These are phyloP conservation scores for Candida succiphila DNA, from an alignment of 805 yeast genomes.

Conservation along the genomic window DNA sequence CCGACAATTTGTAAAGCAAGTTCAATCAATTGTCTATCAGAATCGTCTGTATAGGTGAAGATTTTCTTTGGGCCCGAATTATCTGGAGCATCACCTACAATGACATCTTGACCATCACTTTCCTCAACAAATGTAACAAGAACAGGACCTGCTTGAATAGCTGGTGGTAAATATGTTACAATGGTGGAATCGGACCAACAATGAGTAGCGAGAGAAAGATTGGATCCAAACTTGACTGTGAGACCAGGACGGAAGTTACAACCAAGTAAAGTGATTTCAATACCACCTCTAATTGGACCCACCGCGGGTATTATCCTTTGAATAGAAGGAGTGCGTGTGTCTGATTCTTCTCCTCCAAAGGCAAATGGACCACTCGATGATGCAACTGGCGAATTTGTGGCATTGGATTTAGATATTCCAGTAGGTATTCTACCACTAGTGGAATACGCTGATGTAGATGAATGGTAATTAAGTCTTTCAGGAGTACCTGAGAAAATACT, in stretches of 20 bases:
- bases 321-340: slow-evolving; percentile 38
- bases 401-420: not conserved
- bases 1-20: slow-evolving; percentile 95
- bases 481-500: slow-evolving; percentile 23
- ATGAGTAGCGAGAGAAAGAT: slow-evolving; percentile 72
- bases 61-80: slow-evolving; percentile 35
- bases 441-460: slow-evolving; percentile 4
- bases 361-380: not conserved
- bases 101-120: slow-evolving; percentile 7
- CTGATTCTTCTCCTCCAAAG: not conserved
- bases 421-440: not conserved
- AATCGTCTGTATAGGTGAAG: slow-evolving; percentile 90
- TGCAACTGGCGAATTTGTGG: not conserved
- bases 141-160: slow-evolving; percentile 83
- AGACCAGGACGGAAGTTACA: slow-evolving; percentile 78
- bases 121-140: slow-evolving; percentile 63
- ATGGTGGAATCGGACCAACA: slow-evolving; percentile 95
- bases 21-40: slow-evolving; percentile 90
- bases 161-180: slow-evolving; percentile 90
- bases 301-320: slow-evolving; percentile 90
- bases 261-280: slow-evolving; percentile 88
- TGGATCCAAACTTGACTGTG: slow-evolving; percentile 78
- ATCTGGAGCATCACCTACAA: too few relatives aligned
- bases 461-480: slow-evolving; percentile 10
- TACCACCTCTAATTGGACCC: slow-evolving; percentile 95